These are phyloP conservation scores for Rubus parviflorus DNA, from an alignment of 306 rosid species.

Conservation along the genomic window DNA sequence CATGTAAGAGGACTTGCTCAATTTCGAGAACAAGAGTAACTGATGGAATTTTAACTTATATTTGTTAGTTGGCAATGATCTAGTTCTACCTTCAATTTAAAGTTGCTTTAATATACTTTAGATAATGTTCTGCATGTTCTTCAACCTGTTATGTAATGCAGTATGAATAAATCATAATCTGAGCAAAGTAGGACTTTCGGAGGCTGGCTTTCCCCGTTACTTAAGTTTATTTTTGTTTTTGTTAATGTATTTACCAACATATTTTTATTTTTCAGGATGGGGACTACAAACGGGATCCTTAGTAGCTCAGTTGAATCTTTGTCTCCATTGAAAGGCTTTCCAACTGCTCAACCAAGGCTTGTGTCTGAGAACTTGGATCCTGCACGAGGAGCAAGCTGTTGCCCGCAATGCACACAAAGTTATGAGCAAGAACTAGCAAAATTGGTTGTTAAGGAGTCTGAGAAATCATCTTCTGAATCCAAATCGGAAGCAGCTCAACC, in stretches of 20 bases:
- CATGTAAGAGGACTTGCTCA: slow-evolving; percentile 6
- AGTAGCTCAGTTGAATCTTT: slow-evolving; percentile 73
- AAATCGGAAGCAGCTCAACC: slow-evolving; percentile 51
- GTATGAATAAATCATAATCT: neutral
- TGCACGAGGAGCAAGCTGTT: slow-evolving; percentile 46
- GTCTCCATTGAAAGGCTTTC: slow-evolving; percentile 65
- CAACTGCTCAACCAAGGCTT: slow-evolving; percentile 44
- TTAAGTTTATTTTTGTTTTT: slow-evolving; percentile 25
- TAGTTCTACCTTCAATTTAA: slow-evolving; percentile 25
- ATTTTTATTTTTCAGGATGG: slow-evolving; percentile 54
- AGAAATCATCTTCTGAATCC: slow-evolving; percentile 49
- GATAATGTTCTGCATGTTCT: neutral
- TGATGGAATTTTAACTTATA: neutral
- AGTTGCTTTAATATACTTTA: slow-evolving; percentile 1
- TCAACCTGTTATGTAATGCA: neutral
- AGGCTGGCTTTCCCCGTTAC: neutral
- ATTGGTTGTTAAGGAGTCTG: slow-evolving; percentile 50
- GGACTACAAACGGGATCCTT: slow-evolving; percentile 70
- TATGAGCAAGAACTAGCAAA: slow-evolving; percentile 64
- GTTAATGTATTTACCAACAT: slow-evolving; percentile 24
- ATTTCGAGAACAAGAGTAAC: slow-evolving; percentile 8
- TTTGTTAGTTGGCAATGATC: slow-evolving; percentile 7
- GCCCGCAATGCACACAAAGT: slow-evolving; percentile 61
- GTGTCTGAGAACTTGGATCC: slow-evolving; percentile 62
- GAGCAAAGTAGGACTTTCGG: neutral